Evolutionary conservation across 345 rosid genomes (phyloP), one percentile per base, ranked within the genome.

Genomic region (Euclidium syriacum): DNA sequence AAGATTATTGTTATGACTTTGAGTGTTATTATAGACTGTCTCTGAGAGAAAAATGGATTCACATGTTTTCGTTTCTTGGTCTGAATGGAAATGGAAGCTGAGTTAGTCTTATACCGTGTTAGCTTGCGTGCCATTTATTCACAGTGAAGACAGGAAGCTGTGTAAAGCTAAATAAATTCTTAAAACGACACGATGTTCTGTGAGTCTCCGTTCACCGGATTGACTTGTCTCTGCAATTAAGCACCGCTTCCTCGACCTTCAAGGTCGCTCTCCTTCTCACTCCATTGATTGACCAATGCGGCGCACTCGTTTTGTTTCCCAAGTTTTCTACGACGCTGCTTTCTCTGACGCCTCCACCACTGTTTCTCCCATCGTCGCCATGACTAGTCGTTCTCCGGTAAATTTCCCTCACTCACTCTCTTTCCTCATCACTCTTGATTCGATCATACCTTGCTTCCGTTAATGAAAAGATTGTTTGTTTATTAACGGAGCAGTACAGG

Each of bases 311-410:
- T 26, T 50, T 11, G 9, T 44, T 12, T 34, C 36, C 8, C 79
- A 43, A 29, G 35, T 59, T 38, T 68, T 64, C 46, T 39, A 72
- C 65, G 59, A 73, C 62, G 53, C 73, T 48, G n/a, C 71, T 35
- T 6, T 74, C 43, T 7, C 68, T 5, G 39, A 56, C 39, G 11
- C 30, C 47, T 41, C 78, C 51, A 25, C 67, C 48, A 10, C 67
- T 55, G 36, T 58, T 8, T 30, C 59, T 39, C 36, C 65, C 46
- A 43, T 50, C 40, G 27, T 80, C 67, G 10, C 60, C 71, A 84
- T 85, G 91, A 61, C 84, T 5, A 69, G 63, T 68, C 88, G 73
- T 30, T 43, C 77, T 50, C 75, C 65, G 50, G 97, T 90, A 74
- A 58, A 33, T 32, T 25, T 35, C 33, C 11, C 53, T 22, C 35